Conservation (phyloP, 1,284 basidiomycete species). For the Earliella scabrosa region DNA sequence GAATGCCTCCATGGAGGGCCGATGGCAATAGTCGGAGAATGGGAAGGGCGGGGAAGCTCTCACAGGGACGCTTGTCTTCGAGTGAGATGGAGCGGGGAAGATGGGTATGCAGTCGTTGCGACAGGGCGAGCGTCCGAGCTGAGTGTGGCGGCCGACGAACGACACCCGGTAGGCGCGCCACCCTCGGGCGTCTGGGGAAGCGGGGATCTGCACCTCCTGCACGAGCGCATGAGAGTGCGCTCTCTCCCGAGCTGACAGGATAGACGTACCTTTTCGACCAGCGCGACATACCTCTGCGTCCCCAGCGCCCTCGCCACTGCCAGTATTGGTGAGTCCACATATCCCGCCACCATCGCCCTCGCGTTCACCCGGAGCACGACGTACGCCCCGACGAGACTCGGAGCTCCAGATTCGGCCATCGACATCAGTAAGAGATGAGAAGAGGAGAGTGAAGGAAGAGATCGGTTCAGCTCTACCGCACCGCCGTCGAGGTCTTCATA, state of each 20-base stretch:
- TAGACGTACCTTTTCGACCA: slow-evolving; percentile 11
- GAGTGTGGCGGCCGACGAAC: slow-evolving; percentile 8
- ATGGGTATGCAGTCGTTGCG: slow-evolving; percentile 3
- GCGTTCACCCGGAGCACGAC: slow-evolving; percentile 7
- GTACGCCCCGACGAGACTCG: slow-evolving; percentile 8
- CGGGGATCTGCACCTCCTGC: slow-evolving; percentile 12
- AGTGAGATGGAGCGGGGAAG: slow-evolving; percentile 1
- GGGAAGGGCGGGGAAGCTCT: slow-evolving; percentile 2
- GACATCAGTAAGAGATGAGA: not conserved
- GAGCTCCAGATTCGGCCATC: not conserved
- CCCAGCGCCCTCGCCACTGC: slow-evolving; percentile 11
- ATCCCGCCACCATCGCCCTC: slow-evolving; percentile 15
- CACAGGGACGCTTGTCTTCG: not conserved
- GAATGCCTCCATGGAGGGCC: slow-evolving; percentile 1
- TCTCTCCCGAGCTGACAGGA: not conserved
- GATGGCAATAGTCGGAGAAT: slow-evolving; percentile 8
- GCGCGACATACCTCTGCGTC: slow-evolving; percentile 7
- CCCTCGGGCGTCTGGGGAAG: not conserved
- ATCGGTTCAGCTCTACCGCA: not conserved
- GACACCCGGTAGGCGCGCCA: slow-evolving; percentile 13
- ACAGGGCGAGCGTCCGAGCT: not conserved
- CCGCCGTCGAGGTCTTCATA: not conserved
- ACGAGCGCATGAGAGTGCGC: not conserved
- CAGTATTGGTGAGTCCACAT: slow-evolving; percentile 6
- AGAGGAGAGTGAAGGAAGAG: not conserved